Percentiles rank a stretch among this genome's conserved stretches.
Evolutionary conservation across 345 rosid species (phyloP).

Genomic region (Balakata baccata): DNA sequence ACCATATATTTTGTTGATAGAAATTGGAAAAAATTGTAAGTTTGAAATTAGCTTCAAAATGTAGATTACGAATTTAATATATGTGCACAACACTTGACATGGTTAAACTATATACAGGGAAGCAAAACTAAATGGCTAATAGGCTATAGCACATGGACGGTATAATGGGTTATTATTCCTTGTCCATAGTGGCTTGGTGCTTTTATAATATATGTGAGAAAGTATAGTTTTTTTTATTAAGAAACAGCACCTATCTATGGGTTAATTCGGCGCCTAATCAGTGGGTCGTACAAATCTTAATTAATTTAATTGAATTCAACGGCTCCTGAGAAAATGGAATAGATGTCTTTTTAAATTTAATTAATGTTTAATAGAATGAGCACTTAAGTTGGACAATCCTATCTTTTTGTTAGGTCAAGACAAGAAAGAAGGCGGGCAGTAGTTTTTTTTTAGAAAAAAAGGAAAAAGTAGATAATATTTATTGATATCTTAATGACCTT

Average conservation of each 20-base stretch:
- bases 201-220: neutral
- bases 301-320: slow-evolving; percentile 21
- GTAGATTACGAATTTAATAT: neutral
- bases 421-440: slow-evolving; percentile 10
- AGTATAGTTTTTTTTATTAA: neutral
- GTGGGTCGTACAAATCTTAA: slow-evolving; percentile 18
- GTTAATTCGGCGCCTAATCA: neutral
- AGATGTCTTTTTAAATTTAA: neutral
- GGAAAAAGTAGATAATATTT: neutral
- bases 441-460: neutral
- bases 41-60: neutral
- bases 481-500: slow-evolving; percentile 10
- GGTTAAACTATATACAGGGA: neutral
- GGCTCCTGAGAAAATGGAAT: slow-evolving; percentile 41
- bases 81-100: neutral
- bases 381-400: slow-evolving; percentile 13
- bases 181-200: neutral
- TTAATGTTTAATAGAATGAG: neutral
- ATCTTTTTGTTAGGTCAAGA: slow-evolving; percentile 31
- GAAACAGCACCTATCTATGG: neutral
- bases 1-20: too few relatives aligned
- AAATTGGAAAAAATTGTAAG: too few relatives aligned
- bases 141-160: too few relatives aligned
- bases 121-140: neutral
- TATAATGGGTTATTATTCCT: too few relatives aligned